These are phyloP conservation scores for Lagenidium giganteum DNA, from an alignment of 352 stramenopile species.

Conservation along the genomic window DNA sequence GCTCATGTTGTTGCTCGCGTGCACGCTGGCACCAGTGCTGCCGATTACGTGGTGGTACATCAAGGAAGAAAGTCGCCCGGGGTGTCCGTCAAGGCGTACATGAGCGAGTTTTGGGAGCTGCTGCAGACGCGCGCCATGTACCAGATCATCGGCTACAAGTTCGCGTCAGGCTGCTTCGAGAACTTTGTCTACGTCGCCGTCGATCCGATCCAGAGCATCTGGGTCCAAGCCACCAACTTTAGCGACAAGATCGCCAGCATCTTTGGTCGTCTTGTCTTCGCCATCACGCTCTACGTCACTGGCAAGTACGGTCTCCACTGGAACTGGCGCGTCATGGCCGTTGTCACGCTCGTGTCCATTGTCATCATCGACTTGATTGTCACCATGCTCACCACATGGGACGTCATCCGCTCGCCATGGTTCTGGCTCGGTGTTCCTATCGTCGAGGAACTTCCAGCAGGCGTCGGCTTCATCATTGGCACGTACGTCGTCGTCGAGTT, in stretches of 20 bases:
- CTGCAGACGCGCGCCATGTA: conserved; percentile 41
- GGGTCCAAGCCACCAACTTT: conserved; percentile 29
- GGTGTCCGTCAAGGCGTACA: too few species aligned
- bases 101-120: conserved; percentile 51
- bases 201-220: too few species aligned
- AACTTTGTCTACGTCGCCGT: too few species aligned
- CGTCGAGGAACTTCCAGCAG: conserved; percentile 25
- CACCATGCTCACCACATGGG: conserved; percentile 31
- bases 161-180: conserved; percentile 20
- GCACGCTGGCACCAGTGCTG: conserved; percentile 26
- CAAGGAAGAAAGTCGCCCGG: conserved; percentile 23
- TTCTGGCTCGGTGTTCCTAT: conserved; percentile 34
- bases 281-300: conserved; percentile 24
- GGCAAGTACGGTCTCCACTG: conserved; percentile 41
- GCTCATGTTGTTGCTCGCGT: conserved; percentile 38
- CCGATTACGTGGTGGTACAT: conserved; percentile 48
- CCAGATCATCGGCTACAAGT: conserved; percentile 19
- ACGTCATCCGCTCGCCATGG: conserved; percentile 30
- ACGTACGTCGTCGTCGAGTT: conserved; percentile 42
- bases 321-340: conserved; percentile 35
- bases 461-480: conserved; percentile 31
- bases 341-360: conserved; percentile 21
- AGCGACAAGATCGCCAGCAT: conserved; percentile 35
- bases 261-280: conserved; percentile 26
- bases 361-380: conserved; percentile 27